Percentiles rank a stretch among this genome's conserved stretches.
Conservation (phyloP, 192 early-diverging fungal genomes). For the Spinellus fusiger region DNA sequence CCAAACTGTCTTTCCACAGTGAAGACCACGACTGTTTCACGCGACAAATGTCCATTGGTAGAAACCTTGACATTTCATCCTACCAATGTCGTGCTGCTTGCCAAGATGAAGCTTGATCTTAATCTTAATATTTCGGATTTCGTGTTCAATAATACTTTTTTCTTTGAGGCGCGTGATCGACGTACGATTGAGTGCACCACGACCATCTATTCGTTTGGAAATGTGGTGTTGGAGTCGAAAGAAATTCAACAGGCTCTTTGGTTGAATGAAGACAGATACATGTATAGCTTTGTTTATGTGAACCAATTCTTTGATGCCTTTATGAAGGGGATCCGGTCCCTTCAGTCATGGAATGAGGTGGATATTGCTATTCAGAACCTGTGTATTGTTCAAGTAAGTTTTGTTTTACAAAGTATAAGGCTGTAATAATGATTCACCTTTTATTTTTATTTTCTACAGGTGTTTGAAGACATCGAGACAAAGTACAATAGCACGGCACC, state of each 20-base stretch:
- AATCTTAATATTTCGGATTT: slow-evolving; percentile 30
- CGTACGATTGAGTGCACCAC: slow-evolving; percentile 36
- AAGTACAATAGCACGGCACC: slow-evolving; percentile 8
- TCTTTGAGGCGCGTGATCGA: slow-evolving; percentile 32
- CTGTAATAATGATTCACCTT: background rate
- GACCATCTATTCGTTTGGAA: slow-evolving; percentile 43
- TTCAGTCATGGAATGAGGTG: slow-evolving; percentile 37
- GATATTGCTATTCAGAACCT: slow-evolving; percentile 40
- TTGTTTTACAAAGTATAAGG: background rate
- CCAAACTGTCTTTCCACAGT: slow-evolving; percentile 9
- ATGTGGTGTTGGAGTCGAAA: slow-evolving; percentile 36
- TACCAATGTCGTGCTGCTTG: slow-evolving; percentile 12
- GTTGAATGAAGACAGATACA: slow-evolving; percentile 24
- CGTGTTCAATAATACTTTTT: slow-evolving; percentile 34
- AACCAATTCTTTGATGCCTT: slow-evolving; percentile 50
- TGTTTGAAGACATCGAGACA: slow-evolving; percentile 20
- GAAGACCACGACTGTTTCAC: slow-evolving; percentile 3
- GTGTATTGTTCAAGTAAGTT: slow-evolving; percentile 39
- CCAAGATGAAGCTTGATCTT: slow-evolving; percentile 32
- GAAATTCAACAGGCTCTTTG: slow-evolving; percentile 38
- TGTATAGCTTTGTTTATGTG: slow-evolving; percentile 41
- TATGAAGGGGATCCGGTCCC: slow-evolving; percentile 36
- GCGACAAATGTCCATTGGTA: slow-evolving; percentile 24
- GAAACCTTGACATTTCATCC: background rate
- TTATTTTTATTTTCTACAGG: background rate